A percentile compares a stretch with the other conserved stretches of the same genome.
phyloP scores from a whole-genome alignment of 768 basidiomycete species.

The Suillus placidus region DNA sequence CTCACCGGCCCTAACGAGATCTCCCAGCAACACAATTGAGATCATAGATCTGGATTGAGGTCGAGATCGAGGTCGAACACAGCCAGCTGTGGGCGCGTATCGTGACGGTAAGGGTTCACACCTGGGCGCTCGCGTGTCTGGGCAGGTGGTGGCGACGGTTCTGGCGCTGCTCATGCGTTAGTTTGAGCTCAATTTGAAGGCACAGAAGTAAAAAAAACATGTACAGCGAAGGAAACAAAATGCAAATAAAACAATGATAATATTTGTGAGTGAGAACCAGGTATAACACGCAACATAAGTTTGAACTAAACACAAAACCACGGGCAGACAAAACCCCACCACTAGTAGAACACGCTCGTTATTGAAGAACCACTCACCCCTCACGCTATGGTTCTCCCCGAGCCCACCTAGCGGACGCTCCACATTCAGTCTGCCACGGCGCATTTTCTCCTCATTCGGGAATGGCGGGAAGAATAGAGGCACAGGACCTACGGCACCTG shows the following conservation, averaged over 20 bases:
- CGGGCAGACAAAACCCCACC: background rate
- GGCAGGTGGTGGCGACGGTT: constrained; percentile 57
- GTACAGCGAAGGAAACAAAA: background rate
- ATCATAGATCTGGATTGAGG: constrained; percentile 77
- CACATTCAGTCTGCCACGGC: constrained; percentile 75
- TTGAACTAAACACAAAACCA: background rate
- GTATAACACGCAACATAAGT: background rate
- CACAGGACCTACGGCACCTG: constrained; percentile 65
- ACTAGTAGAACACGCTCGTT: constrained; percentile 4
- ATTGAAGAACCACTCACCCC: constrained; percentile 50
- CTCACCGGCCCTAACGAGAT: background rate
- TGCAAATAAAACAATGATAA: background rate
- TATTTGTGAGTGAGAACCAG: background rate
- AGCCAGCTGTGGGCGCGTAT: constrained; percentile 61
- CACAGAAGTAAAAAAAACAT: background rate
- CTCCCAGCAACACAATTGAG: background rate
- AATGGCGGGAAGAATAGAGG: constrained; percentile 89
- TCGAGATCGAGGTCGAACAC: constrained; percentile 83
- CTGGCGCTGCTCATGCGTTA: constrained; percentile 49
- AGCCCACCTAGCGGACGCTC: constrained; percentile 78
- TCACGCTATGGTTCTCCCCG: constrained; percentile 83
- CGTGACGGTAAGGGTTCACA: constrained; percentile 72
- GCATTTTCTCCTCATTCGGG: constrained; percentile 91
- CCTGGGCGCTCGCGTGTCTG: constrained; percentile 51
- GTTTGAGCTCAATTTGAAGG: constrained; percentile 14